Evolutionary conservation across 164 flowering plant genomes (phyloP).

Genomic region (Santalum album): DNA sequence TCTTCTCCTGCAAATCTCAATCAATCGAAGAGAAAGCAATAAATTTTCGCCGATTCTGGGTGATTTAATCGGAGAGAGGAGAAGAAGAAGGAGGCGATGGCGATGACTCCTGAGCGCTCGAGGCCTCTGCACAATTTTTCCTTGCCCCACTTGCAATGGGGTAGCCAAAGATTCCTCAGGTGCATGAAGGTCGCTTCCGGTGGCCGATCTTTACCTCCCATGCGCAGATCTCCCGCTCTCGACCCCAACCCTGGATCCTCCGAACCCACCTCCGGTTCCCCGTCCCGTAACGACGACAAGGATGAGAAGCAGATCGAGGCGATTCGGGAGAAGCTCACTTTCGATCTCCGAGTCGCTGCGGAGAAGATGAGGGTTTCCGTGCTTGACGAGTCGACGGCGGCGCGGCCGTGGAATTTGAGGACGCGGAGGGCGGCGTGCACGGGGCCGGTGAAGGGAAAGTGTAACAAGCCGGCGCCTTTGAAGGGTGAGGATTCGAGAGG

Average conservation of each 20-base stretch:
- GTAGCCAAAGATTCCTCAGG: neutral
- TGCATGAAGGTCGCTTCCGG: neutral
- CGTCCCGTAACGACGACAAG: no score
- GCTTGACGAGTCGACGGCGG: neutral
- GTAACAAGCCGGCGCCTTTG: neutral
- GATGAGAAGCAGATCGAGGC: neutral
- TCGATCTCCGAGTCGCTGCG: neutral
- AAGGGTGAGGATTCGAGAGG: neutral
- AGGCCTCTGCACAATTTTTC: neutral
- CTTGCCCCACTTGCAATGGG: neutral
- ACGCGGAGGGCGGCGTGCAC: neutral
- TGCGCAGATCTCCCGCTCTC: neutral
- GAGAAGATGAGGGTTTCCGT: neutral
- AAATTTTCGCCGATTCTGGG: no score
- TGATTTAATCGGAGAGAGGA: no score
- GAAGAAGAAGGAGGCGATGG: neutral
- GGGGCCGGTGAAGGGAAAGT: neutral
- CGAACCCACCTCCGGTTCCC: neutral
- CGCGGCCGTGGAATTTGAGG: constrained; percentile 1
- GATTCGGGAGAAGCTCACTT: neutral
- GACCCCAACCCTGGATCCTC: neutral
- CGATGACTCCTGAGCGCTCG: neutral
- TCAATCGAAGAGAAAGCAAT: no score
- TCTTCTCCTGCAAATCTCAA: no score
- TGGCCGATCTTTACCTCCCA: neutral